Conservation (phyloP, 164 flowering plant genomes). For the Stephania cephalantha region DNA sequence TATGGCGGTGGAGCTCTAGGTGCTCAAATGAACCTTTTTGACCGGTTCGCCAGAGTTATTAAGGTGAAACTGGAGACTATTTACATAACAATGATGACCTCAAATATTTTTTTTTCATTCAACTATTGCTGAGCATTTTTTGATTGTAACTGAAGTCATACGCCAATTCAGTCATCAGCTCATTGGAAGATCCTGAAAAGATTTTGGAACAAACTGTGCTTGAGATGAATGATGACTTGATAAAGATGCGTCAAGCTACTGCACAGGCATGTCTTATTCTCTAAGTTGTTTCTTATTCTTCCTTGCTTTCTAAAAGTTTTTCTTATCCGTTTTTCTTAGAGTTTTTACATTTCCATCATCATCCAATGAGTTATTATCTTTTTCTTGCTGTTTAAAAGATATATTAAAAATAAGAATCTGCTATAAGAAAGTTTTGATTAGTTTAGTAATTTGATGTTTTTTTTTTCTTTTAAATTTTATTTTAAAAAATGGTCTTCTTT, state of each 20-base stretch:
- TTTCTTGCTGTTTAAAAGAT: too few species aligned
- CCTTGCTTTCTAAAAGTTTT: not conserved
- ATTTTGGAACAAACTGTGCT: slow-evolving; percentile 84
- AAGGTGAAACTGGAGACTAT: slow-evolving; percentile 38
- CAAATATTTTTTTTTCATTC: not conserved
- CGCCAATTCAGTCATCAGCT: slow-evolving; percentile 76
- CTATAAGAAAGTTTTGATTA: too few species aligned
- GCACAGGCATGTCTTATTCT: slow-evolving; percentile 53
- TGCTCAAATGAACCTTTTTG: slow-evolving; percentile 73
- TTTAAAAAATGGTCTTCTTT: not conserved
- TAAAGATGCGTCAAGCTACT: slow-evolving; percentile 96
- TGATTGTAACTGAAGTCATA: slow-evolving; percentile 57
- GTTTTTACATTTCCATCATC: not conserved
- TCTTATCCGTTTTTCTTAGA: not conserved
- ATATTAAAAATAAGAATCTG: too few species aligned
- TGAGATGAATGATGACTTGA: slow-evolving; percentile 96
- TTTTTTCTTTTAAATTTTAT: not conserved
- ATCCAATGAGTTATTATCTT: not conserved
- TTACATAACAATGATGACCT: not conserved
- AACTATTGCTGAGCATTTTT: not conserved
- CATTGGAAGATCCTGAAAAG: slow-evolving; percentile 96
- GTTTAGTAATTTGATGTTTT: not conserved
- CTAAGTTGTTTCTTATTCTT: not conserved
- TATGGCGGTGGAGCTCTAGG: slow-evolving; percentile 49
- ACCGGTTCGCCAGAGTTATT: slow-evolving; percentile 82